Evolutionary conservation across 2,329 filamentous ascomycete species (phyloP).

Genomic region (Eurotiales sp.): DNA sequence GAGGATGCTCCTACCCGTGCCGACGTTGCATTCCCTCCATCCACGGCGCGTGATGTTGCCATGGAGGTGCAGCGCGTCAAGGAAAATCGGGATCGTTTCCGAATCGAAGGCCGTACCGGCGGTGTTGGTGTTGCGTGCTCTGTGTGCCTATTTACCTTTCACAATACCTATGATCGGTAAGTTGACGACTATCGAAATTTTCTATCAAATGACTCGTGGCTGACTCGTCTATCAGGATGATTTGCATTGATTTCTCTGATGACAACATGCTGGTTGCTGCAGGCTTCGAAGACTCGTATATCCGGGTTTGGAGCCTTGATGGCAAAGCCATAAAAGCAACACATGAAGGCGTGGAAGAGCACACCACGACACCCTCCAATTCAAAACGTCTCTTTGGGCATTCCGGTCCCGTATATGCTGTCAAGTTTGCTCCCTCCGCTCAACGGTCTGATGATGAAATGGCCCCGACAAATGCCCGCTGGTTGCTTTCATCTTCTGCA

Average conservation of each 20-base stretch:
- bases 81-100: constrained; percentile 88
- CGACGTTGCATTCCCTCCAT: constrained; percentile 81
- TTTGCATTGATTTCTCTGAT: constrained; percentile 93
- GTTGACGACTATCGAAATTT: too few species aligned
- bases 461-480: constrained; percentile 61
- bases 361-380: constrained; percentile 59
- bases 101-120: constrained; percentile 77
- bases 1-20: constrained; percentile 75
- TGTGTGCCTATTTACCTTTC: constrained; percentile 96
- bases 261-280: constrained; percentile 83
- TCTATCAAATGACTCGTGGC: too few species aligned
- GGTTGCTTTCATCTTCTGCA: constrained; percentile 80
- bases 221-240: too few species aligned
- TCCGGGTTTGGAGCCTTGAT: constrained; percentile 88
- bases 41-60: constrained; percentile 81
- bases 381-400: constrained; percentile 82
- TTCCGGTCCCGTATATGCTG: constrained; percentile 79
- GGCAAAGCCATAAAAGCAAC: constrained; percentile 73
- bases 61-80: constrained; percentile 93
- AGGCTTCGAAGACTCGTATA: constrained; percentile 91
- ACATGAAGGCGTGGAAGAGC: constrained; percentile 55
- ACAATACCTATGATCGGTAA: constrained; percentile 89
- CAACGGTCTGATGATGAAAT: constrained; percentile 47
- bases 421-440: constrained; percentile 78
- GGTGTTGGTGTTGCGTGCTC: constrained; percentile 80